phyloP scores from a whole-genome alignment of 257 asterid genomes.

The Plantago major region DNA sequence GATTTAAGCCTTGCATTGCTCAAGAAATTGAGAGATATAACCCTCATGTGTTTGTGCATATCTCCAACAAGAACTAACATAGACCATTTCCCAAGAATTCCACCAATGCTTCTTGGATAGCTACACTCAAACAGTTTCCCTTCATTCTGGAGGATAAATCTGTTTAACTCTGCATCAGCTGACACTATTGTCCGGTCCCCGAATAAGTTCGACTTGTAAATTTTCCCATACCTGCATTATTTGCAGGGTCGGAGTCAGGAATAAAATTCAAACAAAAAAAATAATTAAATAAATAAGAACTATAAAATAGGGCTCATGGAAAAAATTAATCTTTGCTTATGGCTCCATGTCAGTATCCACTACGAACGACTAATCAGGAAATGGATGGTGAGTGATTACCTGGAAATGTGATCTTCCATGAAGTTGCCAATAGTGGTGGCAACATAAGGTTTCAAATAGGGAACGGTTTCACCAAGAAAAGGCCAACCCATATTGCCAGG shows the following conservation, averaged over 20 bases:
- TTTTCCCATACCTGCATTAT: conserved; percentile 64
- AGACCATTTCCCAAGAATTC: conserved; percentile 94
- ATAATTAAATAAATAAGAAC: too few relatives aligned
- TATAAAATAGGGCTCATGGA: too few relatives aligned
- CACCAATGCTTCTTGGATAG: conserved; percentile 91
- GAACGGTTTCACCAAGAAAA: conserved; percentile 78
- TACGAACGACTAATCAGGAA: not conserved
- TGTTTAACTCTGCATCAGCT: conserved; percentile 78
- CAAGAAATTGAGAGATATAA: conserved; percentile 71
- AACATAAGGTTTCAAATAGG: conserved; percentile 66
- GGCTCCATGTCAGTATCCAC: too few relatives aligned
- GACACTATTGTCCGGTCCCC: conserved; percentile 82
- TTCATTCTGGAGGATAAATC: conserved; percentile 72
- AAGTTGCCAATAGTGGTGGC: conserved; percentile 65
- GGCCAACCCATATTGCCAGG: conserved; percentile 98
- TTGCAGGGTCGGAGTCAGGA: too few relatives aligned
- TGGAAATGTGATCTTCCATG: conserved; percentile 88
- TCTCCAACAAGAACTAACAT: conserved; percentile 90
- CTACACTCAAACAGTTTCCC: conserved; percentile 83
- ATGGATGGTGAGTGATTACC: conserved; percentile 26
- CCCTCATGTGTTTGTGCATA: conserved; percentile 90
- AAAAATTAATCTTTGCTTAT: too few relatives aligned
- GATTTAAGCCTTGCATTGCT: conserved; percentile 70
- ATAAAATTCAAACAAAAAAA: not conserved
- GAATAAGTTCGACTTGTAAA: conserved; percentile 77